Percentiles rank a stretch among this genome's conserved stretches.
Evolutionary conservation across 805 yeast species (phyloP).

Genomic region (Candida insectalens): DNA sequence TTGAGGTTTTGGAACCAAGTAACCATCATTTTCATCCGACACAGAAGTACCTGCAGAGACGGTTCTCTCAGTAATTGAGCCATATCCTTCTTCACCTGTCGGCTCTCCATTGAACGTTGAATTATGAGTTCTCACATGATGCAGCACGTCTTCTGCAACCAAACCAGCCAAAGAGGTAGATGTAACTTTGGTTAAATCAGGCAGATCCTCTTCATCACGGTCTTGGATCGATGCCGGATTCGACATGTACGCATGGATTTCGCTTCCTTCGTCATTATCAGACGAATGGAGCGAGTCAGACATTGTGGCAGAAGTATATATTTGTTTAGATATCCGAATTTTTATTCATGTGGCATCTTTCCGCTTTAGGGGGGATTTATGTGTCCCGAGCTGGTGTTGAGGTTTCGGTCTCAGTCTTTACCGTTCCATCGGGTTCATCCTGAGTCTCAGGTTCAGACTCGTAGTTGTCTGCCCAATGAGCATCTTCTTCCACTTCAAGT

Average conservation of each 20-base stretch:
- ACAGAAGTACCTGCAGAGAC: conserved; percentile 1
- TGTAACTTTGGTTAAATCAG: conserved; percentile 10
- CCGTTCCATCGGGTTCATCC: no score
- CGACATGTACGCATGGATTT: not conserved
- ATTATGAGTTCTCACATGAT: conserved; percentile 9
- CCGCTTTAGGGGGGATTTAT: no score
- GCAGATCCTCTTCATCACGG: not conserved
- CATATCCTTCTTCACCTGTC: conserved; percentile 3
- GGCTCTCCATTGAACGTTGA: conserved; percentile 2
- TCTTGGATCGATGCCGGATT: not conserved
- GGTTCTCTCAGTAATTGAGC: conserved; percentile 3
- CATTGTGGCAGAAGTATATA: not conserved
- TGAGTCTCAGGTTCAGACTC: no score
- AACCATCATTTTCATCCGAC: conserved; percentile 9
- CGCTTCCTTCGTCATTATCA: not conserved
- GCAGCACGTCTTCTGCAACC: conserved; percentile 19
- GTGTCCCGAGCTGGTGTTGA: no score
- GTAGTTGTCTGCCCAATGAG: conserved; percentile 18
- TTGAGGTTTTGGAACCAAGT: conserved; percentile 19
- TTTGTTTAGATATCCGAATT: not conserved
- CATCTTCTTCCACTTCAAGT: conserved; percentile 20
- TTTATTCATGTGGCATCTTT: conserved; percentile 2
- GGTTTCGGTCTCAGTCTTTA: no score
- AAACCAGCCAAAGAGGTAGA: conserved; percentile 21
- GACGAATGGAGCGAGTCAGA: not conserved